Evolutionary conservation across 441 rosid genomes (phyloP).

Genomic region (Brassica hybrid): DNA sequence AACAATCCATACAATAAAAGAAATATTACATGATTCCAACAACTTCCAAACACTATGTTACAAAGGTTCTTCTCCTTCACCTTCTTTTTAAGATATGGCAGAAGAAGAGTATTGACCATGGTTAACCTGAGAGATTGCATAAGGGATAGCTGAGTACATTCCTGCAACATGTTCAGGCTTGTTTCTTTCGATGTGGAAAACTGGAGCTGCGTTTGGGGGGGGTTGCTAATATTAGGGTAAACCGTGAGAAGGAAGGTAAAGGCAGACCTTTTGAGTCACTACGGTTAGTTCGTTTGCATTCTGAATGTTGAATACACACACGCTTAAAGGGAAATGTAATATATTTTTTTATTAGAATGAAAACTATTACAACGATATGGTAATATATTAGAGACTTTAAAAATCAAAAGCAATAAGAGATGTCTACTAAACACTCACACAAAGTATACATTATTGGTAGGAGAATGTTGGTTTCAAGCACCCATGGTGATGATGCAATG

Average conservation of each 20-base stretch:
- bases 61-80: conserved; percentile 29
- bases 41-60: not conserved
- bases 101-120: not conserved
- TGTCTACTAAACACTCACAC: conserved; percentile 13
- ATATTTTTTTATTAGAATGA: not conserved
- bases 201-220: conserved; percentile 67
- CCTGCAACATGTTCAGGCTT: conserved; percentile 51
- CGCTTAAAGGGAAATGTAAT: not conserved
- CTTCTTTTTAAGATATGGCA: conserved; percentile 42
- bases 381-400: conserved; percentile 9
- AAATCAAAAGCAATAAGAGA: conserved; percentile 8
- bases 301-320: conserved; percentile 50
- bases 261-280: conserved; percentile 76
- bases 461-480: conserved; percentile 35
- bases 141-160: too few relatives aligned
- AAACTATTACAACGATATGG: conserved; percentile 15
- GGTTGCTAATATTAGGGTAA: conserved; percentile 71
- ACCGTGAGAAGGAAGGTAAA: conserved; percentile 86
- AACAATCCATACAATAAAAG: not conserved
- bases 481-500: conserved; percentile 76
- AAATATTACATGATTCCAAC: not conserved
- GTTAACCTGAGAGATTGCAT: not conserved
- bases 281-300: conserved; percentile 61
- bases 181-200: conserved; percentile 64
- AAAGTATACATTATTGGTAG: conserved; percentile 2